Evolutionary conservation across 495 filamentous ascomycete genomes (phyloP).

Genomic region (Tuber microsphaerosporum): DNA sequence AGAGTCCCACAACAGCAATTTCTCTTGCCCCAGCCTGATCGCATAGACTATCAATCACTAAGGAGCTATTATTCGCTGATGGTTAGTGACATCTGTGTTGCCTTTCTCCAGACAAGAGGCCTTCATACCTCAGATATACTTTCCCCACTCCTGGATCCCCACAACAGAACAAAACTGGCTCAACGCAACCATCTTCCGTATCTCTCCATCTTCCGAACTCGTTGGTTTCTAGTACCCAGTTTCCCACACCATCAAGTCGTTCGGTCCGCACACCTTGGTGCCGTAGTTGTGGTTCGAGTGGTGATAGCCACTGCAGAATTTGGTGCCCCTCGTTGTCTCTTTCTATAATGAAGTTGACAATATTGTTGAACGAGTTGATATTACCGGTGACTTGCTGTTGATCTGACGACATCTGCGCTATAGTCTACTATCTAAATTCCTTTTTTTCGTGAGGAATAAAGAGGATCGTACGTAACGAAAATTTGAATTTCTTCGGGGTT

Average conservation of each 20-base stretch:
- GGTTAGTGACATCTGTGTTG: not conserved
- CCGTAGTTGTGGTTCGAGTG: not conserved
- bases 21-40: not conserved
- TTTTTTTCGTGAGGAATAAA: not conserved
- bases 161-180: not conserved
- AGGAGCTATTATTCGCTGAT: not conserved
- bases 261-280: not conserved
- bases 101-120: not conserved
- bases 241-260: not conserved
- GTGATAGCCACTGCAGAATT: not conserved
- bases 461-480: not conserved
- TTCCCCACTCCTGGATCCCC: not conserved
- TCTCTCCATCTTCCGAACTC: not conserved
- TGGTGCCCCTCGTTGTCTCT: not conserved
- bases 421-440: not conserved
- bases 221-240: not conserved
- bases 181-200: not conserved
- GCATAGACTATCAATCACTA: not conserved
- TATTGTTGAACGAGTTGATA: not conserved
- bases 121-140: not conserved
- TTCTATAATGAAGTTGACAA: not conserved
- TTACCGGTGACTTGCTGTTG: not conserved
- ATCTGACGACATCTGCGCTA: not conserved
- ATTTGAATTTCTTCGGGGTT: too few species aligned
- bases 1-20: not conserved